phyloP scores from a whole-genome alignment of 495 filamentous ascomycete genomes.

The Amphirosellinia nigrospora region DNA sequence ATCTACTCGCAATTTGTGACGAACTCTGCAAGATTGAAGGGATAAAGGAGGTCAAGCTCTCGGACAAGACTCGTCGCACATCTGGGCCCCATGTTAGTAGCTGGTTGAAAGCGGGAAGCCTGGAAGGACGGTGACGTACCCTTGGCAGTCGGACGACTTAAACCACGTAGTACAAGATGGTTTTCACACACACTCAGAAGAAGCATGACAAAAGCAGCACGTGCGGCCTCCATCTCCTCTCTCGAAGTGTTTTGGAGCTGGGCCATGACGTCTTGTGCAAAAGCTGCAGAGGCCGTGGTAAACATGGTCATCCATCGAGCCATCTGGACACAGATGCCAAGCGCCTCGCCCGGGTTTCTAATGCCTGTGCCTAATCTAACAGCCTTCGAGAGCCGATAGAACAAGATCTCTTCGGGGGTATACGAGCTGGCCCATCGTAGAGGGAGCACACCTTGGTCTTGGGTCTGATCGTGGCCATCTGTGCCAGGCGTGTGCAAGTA shows the following conservation, averaged over 20 bases:
- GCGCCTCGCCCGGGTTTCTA: constrained; percentile 39
- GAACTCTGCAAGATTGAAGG: constrained; percentile 58
- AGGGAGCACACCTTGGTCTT: constrained; percentile 21
- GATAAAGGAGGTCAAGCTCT: constrained; percentile 57
- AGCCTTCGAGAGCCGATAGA: constrained; percentile 57
- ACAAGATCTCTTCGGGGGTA: constrained; percentile 54
- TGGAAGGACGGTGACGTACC: constrained; percentile 41
- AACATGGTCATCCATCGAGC: constrained; percentile 55
- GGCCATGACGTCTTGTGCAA: constrained; percentile 49
- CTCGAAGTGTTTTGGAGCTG: constrained; percentile 46
- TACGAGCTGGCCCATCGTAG: constrained; percentile 58
- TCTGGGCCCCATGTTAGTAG: constrained; percentile 41
- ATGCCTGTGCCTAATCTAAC: constrained; percentile 50
- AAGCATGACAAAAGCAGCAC: constrained; percentile 62
- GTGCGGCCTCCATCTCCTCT: constrained; percentile 56
- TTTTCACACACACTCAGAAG: constrained; percentile 58
- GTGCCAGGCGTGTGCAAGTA: constrained; percentile 38
- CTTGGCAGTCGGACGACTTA: constrained; percentile 53
- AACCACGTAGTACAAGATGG: constrained; percentile 47
- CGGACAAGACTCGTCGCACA: constrained; percentile 52
- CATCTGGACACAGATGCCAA: constrained; percentile 43
- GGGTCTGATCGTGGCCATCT: constrained; percentile 28
- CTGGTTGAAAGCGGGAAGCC: constrained; percentile 11
- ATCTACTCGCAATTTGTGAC: constrained; percentile 53
- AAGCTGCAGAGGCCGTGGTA: constrained; percentile 46